Percentiles rank a stretch among this genome's conserved stretches.
phyloP scores from a whole-genome alignment of 768 basidiomycete genomes.

The Lentinula edodes region DNA sequence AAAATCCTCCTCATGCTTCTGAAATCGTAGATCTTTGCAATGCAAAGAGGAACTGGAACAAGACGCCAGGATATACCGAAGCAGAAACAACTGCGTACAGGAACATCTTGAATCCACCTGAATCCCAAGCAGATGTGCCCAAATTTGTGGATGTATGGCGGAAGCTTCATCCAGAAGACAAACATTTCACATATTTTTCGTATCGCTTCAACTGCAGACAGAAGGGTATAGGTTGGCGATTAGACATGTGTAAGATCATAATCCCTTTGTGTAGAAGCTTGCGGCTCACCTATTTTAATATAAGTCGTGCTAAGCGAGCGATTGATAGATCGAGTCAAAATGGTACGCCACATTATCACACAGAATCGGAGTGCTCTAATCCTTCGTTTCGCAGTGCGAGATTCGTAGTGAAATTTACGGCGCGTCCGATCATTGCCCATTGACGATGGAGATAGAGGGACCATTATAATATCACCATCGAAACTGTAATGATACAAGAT shows the following conservation, averaged over 20 bases:
- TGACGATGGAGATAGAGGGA: constrained; percentile 70
- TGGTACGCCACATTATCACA: constrained; percentile 26
- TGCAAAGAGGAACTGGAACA: constrained; percentile 78
- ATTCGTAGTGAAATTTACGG: constrained; percentile 83
- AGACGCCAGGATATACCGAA: constrained; percentile 80
- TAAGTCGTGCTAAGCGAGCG: constrained; percentile 74
- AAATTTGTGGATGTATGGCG: constrained; percentile 82
- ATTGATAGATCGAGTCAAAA: constrained; percentile 55
- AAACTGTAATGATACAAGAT: neutral
- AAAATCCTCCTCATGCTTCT: neutral
- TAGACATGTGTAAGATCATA: constrained; percentile 70
- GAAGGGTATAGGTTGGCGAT: constrained; percentile 83
- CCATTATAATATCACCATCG: constrained; percentile 16
- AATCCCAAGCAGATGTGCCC: constrained; percentile 24
- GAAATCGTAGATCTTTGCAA: constrained; percentile 57
- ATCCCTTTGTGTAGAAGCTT: neutral
- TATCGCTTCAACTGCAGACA: constrained; percentile 75
- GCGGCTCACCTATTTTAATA: neutral
- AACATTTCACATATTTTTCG: constrained; percentile 82
- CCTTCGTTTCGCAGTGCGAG: constrained; percentile 48
- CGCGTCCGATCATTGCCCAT: constrained; percentile 81
- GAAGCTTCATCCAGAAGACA: constrained; percentile 54
- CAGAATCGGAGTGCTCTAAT: neutral
- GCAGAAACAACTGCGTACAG: constrained; percentile 74
- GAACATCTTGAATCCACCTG: constrained; percentile 54